phyloP scores from a whole-genome alignment of 139 green algal genomes.

The Closterium sp. region DNA sequence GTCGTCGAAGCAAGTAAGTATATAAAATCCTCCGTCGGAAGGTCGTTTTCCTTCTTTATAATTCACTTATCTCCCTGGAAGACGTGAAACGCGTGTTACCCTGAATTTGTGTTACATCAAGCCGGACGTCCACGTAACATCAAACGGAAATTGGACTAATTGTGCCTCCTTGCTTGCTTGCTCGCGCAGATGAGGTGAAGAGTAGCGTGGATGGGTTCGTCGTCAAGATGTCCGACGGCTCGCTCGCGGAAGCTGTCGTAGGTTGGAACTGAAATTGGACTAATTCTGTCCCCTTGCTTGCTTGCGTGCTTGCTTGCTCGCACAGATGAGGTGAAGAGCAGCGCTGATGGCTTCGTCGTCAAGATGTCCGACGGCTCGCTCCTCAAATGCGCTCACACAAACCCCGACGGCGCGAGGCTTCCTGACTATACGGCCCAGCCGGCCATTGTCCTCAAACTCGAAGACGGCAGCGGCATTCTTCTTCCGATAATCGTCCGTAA shows the following conservation, averaged over 20 bases:
- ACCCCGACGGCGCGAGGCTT: conserved; percentile 14
- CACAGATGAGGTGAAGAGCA: conserved; percentile 33
- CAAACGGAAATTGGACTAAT: no score
- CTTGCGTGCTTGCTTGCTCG: conserved; percentile 1
- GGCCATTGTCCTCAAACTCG: conserved; percentile 46
- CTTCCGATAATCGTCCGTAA: conserved; percentile 49
- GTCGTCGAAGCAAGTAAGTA: conserved; percentile 12
- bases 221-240: conserved; percentile 35
- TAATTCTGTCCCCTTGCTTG: background rate
- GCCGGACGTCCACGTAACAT: no score
- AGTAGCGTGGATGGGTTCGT: conserved; percentile 29
- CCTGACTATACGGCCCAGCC: conserved; percentile 34
- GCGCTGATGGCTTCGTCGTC: conserved; percentile 30
- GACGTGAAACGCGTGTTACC: no score
- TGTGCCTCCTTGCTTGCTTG: background rate
- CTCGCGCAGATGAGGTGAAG: conserved; percentile 30
- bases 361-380: conserved; percentile 29
- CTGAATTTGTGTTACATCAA: no score
- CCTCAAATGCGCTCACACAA: conserved; percentile 35
- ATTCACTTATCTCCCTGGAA: no score
- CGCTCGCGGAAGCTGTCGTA: no score
- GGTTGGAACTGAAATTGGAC: no score
- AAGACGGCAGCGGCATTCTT: conserved; percentile 37
- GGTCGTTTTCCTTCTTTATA: no score
- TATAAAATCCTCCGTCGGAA: no score